Base-by-base conservation (phyloP, 306 rosid species). In the Sphenostylis stenocarpa region DNA sequence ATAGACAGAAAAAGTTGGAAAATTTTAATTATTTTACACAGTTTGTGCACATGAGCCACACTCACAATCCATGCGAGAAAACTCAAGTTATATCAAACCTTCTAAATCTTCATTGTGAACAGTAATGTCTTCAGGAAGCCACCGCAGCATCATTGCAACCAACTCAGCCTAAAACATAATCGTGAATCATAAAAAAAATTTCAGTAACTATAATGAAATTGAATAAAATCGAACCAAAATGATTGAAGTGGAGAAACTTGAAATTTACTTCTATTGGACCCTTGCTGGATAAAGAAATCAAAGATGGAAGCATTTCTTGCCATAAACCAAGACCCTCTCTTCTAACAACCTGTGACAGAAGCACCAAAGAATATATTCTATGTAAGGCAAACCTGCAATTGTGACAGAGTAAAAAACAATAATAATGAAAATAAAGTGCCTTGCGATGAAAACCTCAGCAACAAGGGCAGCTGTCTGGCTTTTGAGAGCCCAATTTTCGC, bases 51-150 rank as follows among this genome's bases (percentile, higher is more conserved):
- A 77, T 11, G 51, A 56, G 14, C 36, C 73, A 58, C n/a, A 64
- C 24, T 16, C 52, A 62, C 48, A 55, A 53, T 55, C 51, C 12
- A 29, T 2, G 8, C 17, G 62, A 71, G 67, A 74, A 80, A 74
- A 49, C 23, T 45, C 12, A 70, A 82, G 77, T 44, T 29, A 66
- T 47, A 67, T 78, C 15, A 82, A 73, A 95, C 99, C 99, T 92
- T 95, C 99, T 77, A 95, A 86, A 84, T 95, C 99, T 85, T 95
- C 99, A 83, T 95, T 90, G 83, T 95, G 97, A 82, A 95, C 96
- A 2, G 97, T 89, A 82, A 92, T 91, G 74, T 95, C 99, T 86
- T 95, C 99, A 70, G 98, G 99, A 81, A 95, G 97, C 99, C 99
- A 95, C 88, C 97, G 89, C 81, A 95, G 89, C 94, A 83, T 87